Percentiles rank a stretch among this genome's conserved stretches.
Conservation (phyloP, 371 early-diverging fungal species). For the Actinomortierella wolfii region DNA sequence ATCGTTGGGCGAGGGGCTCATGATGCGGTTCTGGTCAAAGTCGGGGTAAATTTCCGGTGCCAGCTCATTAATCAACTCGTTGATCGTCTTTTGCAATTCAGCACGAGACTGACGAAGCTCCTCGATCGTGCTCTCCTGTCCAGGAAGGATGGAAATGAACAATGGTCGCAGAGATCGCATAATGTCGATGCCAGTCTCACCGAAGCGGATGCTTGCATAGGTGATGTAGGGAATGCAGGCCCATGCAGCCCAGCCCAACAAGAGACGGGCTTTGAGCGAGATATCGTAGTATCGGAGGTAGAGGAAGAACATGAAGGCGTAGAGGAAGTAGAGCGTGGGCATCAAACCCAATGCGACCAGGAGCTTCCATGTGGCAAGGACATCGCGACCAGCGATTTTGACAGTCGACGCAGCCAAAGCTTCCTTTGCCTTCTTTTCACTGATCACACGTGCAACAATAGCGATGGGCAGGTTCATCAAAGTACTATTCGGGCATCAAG, state of each 20-base stretch:
- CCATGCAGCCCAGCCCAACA: conserved; percentile 44
- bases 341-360: conserved; percentile 81
- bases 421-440: conserved; percentile 83
- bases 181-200: conserved; percentile 90
- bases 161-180: conserved; percentile 83
- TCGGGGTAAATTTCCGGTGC: conserved; percentile 87
- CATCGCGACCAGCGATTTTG: conserved; percentile 93
- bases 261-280: conserved; percentile 18
- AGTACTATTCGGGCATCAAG: conserved; percentile 49
- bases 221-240: conserved; percentile 68
- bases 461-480: conserved; percentile 83
- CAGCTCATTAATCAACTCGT: conserved; percentile 80
- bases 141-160: conserved; percentile 70
- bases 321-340: conserved; percentile 78
- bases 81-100: conserved; percentile 78
- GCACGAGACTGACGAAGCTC: conserved; percentile 69
- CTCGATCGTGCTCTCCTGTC: conserved; percentile 60
- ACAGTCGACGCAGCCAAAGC: conserved; percentile 90
- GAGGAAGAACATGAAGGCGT: conserved; percentile 63
- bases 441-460: conserved; percentile 71
- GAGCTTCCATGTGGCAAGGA: conserved; percentile 96
- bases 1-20: conserved; percentile 37
- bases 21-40: conserved; percentile 62
- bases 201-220: conserved; percentile 82
- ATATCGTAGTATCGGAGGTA: conserved; percentile 48